phyloP scores from a whole-genome alignment of 495 filamentous ascomycete genomes.

The Tetracladium setigerum region DNA sequence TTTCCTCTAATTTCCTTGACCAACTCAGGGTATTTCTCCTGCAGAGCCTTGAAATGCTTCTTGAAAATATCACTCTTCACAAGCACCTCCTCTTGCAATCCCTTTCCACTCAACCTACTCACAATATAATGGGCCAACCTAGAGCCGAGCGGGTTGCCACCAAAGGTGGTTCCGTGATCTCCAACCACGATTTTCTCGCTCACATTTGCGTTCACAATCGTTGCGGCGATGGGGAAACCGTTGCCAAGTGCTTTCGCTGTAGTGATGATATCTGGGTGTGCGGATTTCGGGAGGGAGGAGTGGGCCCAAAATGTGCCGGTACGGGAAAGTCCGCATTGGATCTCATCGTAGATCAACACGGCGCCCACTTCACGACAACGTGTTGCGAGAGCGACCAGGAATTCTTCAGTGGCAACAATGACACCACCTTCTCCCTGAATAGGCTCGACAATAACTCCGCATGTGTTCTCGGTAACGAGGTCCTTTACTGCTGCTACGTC shows the following conservation, averaged over 20 bases:
- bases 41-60: slow-evolving; percentile 53
- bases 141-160: slow-evolving; percentile 86
- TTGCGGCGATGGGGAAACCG: slow-evolving; percentile 89
- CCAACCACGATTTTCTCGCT: slow-evolving; percentile 79
- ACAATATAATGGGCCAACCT: slow-evolving; percentile 80
- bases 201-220: slow-evolving; percentile 71
- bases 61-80: slow-evolving; percentile 58
- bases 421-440: slow-evolving; percentile 97
- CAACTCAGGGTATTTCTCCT: slow-evolving; percentile 58
- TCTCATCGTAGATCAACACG: slow-evolving; percentile 90
- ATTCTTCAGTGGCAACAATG: slow-evolving; percentile 72
- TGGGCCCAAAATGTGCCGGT: slow-evolving; percentile 93
- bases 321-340: slow-evolving; percentile 84
- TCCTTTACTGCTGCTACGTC: slow-evolving; percentile 60
- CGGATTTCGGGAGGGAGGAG: slow-evolving; percentile 56
- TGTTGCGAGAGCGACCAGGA: slow-evolving; percentile 66
- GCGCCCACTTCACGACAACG: slow-evolving; percentile 84
- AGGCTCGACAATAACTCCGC: slow-evolving; percentile 93
- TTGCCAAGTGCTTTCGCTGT: slow-evolving; percentile 95
- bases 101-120: slow-evolving; percentile 55
- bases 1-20: slow-evolving; percentile 73
- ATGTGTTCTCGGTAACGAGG: slow-evolving; percentile 76
- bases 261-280: slow-evolving; percentile 91
- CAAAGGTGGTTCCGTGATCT: slow-evolving; percentile 96
- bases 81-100: slow-evolving; percentile 56